Percentiles rank a stretch among this genome's conserved stretches.
Conservation (phyloP, 176 grass and related monocot species). For the Avena eriantha region DNA sequence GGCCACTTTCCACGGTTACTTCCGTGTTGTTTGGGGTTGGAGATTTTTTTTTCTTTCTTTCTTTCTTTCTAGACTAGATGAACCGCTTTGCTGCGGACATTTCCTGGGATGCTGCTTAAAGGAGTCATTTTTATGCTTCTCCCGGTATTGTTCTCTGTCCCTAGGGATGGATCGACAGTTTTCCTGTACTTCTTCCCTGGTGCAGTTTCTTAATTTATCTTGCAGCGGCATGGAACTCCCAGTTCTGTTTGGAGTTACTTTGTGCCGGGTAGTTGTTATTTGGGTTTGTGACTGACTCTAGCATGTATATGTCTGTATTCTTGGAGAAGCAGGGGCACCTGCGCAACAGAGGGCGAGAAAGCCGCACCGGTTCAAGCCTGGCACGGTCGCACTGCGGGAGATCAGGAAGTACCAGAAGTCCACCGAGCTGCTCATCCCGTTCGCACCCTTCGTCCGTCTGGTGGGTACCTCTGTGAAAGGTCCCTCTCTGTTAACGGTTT, state of each 20-base stretch:
- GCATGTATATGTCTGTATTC: background rate
- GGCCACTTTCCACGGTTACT: background rate
- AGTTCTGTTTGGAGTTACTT: background rate
- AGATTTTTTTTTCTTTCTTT: background rate
- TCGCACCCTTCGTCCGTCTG: slow-evolving; percentile 62
- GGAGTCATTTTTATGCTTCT: background rate
- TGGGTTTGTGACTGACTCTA: slow-evolving; percentile 13
- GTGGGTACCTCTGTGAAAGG: slow-evolving; percentile 45
- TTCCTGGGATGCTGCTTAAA: background rate
- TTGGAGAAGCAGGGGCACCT: slow-evolving; percentile 16
- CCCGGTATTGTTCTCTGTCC: background rate
- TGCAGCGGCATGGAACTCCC: background rate
- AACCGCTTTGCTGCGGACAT: background rate
- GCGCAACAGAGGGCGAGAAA: slow-evolving; percentile 7
- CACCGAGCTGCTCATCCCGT: slow-evolving; percentile 52
- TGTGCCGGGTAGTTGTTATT: background rate
- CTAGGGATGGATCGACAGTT: background rate
- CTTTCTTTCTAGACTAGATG: background rate
- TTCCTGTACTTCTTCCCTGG: background rate
- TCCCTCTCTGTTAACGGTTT: background rate
- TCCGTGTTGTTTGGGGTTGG: background rate
- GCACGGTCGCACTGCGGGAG: slow-evolving; percentile 68
- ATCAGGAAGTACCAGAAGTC: slow-evolving; percentile 76
- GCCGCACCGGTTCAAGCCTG: slow-evolving; percentile 39
- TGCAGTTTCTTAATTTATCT: background rate